Evolutionary conservation across 1,284 basidiomycete species (phyloP).

Genomic region (Bjerkandera adusta): DNA sequence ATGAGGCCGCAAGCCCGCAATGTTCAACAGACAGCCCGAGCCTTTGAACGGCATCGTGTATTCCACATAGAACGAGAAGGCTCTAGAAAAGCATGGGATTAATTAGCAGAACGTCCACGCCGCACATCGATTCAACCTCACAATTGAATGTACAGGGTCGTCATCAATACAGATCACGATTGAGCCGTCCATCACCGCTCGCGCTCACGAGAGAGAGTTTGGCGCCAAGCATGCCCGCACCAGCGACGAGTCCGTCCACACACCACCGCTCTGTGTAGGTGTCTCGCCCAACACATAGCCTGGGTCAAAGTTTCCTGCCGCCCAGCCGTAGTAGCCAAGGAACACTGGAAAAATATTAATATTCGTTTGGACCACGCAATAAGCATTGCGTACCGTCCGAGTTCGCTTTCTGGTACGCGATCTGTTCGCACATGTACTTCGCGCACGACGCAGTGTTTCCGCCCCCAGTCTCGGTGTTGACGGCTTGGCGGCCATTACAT

Average conservation of each 20-base stretch:
- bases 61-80: too few relatives aligned
- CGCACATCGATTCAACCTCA: too few relatives aligned
- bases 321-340: conserved; percentile 46
- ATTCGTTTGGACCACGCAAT: neutral
- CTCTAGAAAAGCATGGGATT: too few relatives aligned
- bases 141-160: too few relatives aligned
- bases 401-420: conserved; percentile 50
- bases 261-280: conserved; percentile 32
- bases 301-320: conserved; percentile 36
- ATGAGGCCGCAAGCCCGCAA: too few relatives aligned
- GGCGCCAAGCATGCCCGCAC: conserved; percentile 42
- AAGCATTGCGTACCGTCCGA: conserved; percentile 39
- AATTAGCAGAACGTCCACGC: too few relatives aligned
- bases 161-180: too few relatives aligned
- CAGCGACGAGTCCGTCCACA: conserved; percentile 42
- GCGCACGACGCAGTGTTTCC: conserved; percentile 50
- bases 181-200: too few relatives aligned
- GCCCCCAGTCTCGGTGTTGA: conserved; percentile 64
- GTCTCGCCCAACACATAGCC: conserved; percentile 37
- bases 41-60: too few relatives aligned
- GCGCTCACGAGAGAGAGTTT: conserved; percentile 15
- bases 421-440: conserved; percentile 44
- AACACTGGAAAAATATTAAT: conserved; percentile 26
- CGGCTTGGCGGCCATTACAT: conserved; percentile 52
- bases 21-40: too few relatives aligned